These are phyloP conservation scores for Paramecium bursaria DNA, from an alignment of 73 alveolate genomes.

Conservation along the genomic window DNA sequence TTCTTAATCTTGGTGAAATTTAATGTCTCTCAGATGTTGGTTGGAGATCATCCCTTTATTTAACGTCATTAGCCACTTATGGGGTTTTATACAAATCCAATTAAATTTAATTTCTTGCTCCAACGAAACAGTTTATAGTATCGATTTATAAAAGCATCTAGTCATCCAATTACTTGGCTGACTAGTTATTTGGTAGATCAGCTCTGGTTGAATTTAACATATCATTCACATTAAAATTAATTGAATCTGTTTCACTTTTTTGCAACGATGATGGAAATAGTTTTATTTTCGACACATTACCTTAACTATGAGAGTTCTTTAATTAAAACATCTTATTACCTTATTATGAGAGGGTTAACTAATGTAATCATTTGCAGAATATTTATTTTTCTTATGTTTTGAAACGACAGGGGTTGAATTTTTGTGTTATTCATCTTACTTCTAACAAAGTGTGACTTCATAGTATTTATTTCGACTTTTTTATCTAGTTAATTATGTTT, in stretches of 20 bases:
- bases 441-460: conserved; percentile 33
- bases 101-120: too few species aligned
- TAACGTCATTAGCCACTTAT: too few species aligned
- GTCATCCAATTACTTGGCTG: too few species aligned
- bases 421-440: neutral
- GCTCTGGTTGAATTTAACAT: conserved; percentile 43
- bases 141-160: too few species aligned
- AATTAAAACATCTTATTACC: neutral
- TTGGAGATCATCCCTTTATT: too few species aligned
- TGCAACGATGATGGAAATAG: conserved; percentile 22
- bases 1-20: too few species aligned
- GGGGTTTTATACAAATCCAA: too few species aligned
- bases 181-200: too few species aligned
- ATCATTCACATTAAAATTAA: conserved; percentile 45
- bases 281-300: conserved; percentile 32
- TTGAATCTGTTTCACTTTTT: conserved; percentile 58
- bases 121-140: too few species aligned
- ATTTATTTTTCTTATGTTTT: conserved; percentile 49
- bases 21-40: too few species aligned
- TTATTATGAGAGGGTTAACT: conserved; percentile 21
- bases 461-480: conserved; percentile 55
- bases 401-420: conserved; percentile 25
- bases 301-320: conserved; percentile 52
- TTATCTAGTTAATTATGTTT: conserved; percentile 34
- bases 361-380: conserved; percentile 12